Base-by-base conservation (phyloP, 2,329 filamentous ascomycete genomes). In the Tolypocladium guangdongense region DNA sequence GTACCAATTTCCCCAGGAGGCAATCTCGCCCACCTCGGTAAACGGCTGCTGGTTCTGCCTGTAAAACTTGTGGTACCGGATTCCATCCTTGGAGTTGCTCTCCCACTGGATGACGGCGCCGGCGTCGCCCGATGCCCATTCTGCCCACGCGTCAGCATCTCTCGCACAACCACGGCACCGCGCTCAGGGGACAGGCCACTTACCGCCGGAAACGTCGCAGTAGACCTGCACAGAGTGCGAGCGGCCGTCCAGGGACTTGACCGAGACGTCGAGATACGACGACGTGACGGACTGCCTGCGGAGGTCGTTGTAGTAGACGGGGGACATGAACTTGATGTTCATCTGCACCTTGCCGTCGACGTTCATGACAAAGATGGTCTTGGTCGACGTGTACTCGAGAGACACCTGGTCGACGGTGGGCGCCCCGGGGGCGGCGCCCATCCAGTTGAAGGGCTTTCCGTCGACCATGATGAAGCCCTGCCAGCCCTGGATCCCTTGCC, bases 1-100 rank as follows among this genome's bases (percentile, higher is more conserved):
- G 67, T 88, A 84, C 71, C 91, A 80, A 50, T 80, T 83, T 2
- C 90, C 90, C 90, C 90, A 95, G 71, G 90, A 86, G 0, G 88
- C 80, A 59, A 86, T 83, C 62, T 95, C 85, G 41, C 71, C 71
- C 14, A 72, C 71, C 64, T 95, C 90, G 1, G 80, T 78, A 52
- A 93, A 85, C 20, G 83, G 70, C 49, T 80, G 70, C 66, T 92
- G 85, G 10, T 74, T 66, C 56, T 77, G 72, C 46, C 81, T 76
- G 58, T 75, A 77, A 54, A 88, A 80, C 49, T 78, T 77, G 69
- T 89, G 86, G 62, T 85, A 88, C 7, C 76, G 74, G 38, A 88
- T 71, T 4, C 72, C 74, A 32, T 75, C 70, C 12, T 62, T 62
- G 1, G 70, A 73, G 37, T 71, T 76, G 56, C 78, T 79, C 48